Evolutionary conservation across 139 green algal species (phyloP).

Genomic region (Choricystis sp.): DNA sequence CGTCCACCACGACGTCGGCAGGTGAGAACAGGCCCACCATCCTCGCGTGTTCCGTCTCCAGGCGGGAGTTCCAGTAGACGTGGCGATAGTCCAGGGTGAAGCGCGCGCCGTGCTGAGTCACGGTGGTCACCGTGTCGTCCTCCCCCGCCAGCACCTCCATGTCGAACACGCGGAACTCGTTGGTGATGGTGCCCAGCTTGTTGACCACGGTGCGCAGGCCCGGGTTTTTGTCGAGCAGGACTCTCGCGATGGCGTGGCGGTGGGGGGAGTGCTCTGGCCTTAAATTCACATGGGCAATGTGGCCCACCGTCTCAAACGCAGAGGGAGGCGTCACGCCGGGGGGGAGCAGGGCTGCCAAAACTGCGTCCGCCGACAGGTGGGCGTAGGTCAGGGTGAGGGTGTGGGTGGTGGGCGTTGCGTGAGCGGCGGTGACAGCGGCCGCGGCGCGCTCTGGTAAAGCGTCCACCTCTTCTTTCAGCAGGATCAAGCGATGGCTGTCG

Average conservation of each 20-base stretch:
- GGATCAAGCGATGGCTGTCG: too few species aligned
- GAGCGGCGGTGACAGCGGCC: neutral
- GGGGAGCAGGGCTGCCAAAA: conserved; percentile 59
- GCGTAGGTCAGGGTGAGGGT: neutral
- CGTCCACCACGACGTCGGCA: conserved; percentile 55
- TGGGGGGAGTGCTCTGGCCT: conserved; percentile 65
- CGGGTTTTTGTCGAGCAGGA: conserved; percentile 92
- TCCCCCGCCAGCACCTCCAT: conserved; percentile 89
- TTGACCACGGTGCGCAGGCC: conserved; percentile 82
- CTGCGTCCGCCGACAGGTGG: neutral
- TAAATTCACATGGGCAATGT: conserved; percentile 95
- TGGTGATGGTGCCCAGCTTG: conserved; percentile 85
- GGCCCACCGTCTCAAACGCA: conserved; percentile 87
- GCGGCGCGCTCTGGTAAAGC: neutral
- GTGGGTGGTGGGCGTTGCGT: neutral
- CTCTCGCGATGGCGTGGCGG: conserved; percentile 58
- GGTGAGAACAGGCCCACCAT: conserved; percentile 48
- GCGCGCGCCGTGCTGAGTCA: conserved; percentile 57
- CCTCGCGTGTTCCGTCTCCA: conserved; percentile 86
- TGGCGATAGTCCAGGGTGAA: conserved; percentile 83
- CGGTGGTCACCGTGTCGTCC: conserved; percentile 19
- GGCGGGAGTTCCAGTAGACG: conserved; percentile 97
- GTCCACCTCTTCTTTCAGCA: neutral
- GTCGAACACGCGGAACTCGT: conserved; percentile 81
- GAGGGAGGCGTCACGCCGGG: conserved; percentile 54